A percentile compares a stretch with the other conserved stretches of the same genome.
Conservation (phyloP, 78 protist species). For the Creolimax fragrantissima region DNA sequence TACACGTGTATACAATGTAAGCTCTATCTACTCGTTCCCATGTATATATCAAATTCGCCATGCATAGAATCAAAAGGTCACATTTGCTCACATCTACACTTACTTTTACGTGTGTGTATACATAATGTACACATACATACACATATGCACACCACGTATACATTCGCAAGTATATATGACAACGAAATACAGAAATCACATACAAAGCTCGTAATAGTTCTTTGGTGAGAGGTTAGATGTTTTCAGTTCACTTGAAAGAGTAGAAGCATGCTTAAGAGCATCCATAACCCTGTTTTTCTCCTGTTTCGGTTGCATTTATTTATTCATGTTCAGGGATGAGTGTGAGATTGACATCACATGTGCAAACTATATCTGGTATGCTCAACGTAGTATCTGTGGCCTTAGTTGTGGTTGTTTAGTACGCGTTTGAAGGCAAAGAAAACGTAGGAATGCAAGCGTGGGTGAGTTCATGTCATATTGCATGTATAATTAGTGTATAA, state of each 20-base stretch:
- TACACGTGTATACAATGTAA: not conserved
- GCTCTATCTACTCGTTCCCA: not conserved
- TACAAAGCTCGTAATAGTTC: conserved; percentile 84
- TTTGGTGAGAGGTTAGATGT: conserved; percentile 83
- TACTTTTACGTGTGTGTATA: not conserved
- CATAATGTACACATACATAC: not conserved
- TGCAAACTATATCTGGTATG: too few species aligned
- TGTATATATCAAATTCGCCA: not conserved
- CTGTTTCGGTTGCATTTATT: too few species aligned
- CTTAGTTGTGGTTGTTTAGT: too few species aligned
- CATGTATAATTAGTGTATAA: too few species aligned
- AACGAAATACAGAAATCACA: not conserved
- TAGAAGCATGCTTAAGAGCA: conserved; percentile 73
- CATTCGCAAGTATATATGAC: not conserved
- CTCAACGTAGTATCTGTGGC: too few species aligned
- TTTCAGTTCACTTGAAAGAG: conserved; percentile 80
- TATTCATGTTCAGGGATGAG: too few species aligned
- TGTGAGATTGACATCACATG: too few species aligned
- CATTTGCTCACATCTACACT: not conserved
- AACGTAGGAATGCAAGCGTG: too few species aligned
- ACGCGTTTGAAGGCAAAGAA: too few species aligned
- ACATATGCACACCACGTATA: not conserved
- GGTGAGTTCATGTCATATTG: too few species aligned
- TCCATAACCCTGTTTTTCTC: conserved; percentile 68
- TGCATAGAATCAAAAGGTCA: too few species aligned